Evolutionary conservation across 768 basidiomycete species (phyloP).

Genomic region (Kwoniella pini): DNA sequence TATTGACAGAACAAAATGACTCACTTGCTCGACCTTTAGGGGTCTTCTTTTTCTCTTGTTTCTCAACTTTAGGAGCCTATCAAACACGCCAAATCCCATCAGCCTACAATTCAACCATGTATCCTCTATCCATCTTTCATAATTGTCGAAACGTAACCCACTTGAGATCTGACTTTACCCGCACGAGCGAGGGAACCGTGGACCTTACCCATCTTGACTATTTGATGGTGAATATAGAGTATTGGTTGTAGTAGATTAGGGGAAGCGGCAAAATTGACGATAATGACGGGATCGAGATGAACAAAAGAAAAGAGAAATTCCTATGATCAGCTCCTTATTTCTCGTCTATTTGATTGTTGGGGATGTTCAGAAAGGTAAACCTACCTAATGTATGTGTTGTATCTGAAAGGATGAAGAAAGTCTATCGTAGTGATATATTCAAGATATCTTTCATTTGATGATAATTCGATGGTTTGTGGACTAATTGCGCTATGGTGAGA

Average conservation of each 20-base stretch:
- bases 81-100: background rate
- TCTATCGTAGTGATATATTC: too few species aligned
- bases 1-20: slow-evolving; percentile 5
- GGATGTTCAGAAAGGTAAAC: background rate
- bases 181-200: slow-evolving; percentile 99
- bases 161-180: slow-evolving; percentile 96
- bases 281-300: background rate
- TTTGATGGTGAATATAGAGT: slow-evolving; percentile 2
- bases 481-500: slow-evolving; percentile 1
- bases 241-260: background rate
- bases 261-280: slow-evolving; percentile 3
- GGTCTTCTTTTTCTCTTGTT: slow-evolving; percentile 98
- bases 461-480: background rate
- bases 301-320: slow-evolving; percentile 1
- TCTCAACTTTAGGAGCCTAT: slow-evolving; percentile 91
- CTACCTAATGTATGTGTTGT: slow-evolving; percentile 18
- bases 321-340: background rate
- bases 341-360: background rate
- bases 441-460: background rate
- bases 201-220: slow-evolving; percentile 60
- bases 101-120: background rate
- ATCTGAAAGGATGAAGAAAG: slow-evolving; percentile 27
- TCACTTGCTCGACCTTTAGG: slow-evolving; percentile 88
- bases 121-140: slow-evolving; percentile 1
- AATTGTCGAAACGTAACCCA: slow-evolving; percentile 20